Evolutionary conservation across 805 yeast species (phyloP).

Genomic region (Aciculoconidium aculeatum): DNA sequence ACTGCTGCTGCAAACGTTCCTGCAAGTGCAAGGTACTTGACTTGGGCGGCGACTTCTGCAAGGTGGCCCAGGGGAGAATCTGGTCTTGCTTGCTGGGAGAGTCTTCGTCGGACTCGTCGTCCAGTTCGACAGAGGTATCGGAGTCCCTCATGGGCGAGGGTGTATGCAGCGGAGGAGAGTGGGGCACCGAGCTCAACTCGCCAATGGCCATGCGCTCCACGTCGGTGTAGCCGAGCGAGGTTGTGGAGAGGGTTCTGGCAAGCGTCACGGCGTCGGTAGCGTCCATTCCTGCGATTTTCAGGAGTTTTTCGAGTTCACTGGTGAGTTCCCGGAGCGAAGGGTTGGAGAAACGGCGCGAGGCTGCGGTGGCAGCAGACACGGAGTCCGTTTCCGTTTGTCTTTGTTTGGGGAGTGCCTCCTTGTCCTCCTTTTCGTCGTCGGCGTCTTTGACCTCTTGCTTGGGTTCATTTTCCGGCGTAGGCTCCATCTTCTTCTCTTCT

Average conservation of each 20-base stretch:
- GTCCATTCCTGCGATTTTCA: constrained; percentile 72
- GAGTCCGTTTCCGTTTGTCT: constrained; percentile 2
- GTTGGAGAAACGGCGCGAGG: constrained; percentile 30
- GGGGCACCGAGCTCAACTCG: constrained; percentile 8
- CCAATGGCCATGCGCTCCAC: constrained; percentile 32
- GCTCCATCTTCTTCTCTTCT: too few species aligned
- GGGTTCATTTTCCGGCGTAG: too few species aligned
- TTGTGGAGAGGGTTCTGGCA: constrained; percentile 72
- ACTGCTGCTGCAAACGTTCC: constrained; percentile 14
- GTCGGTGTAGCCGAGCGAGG: constrained; percentile 55
- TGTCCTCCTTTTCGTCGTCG: too few species aligned
- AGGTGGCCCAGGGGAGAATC: constrained; percentile 12
- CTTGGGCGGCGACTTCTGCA: constrained; percentile 2
- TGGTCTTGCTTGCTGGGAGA: constrained; percentile 8
- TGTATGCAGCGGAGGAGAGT: constrained; percentile 9
- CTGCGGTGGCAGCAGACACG: not conserved
- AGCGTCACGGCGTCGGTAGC: constrained; percentile 77
- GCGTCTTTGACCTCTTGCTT: too few species aligned
- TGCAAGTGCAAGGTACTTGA: constrained; percentile 11
- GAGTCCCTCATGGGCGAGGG: constrained; percentile 3
- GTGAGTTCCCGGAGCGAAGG: constrained; percentile 71
- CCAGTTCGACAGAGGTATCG: constrained; percentile 1
- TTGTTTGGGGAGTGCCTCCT: too few species aligned
- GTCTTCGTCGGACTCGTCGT: not conserved
- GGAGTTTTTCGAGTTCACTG: constrained; percentile 65